Base-by-base conservation (phyloP, 164 flowering plant species). In the Macadamia integrifolia region DNA sequence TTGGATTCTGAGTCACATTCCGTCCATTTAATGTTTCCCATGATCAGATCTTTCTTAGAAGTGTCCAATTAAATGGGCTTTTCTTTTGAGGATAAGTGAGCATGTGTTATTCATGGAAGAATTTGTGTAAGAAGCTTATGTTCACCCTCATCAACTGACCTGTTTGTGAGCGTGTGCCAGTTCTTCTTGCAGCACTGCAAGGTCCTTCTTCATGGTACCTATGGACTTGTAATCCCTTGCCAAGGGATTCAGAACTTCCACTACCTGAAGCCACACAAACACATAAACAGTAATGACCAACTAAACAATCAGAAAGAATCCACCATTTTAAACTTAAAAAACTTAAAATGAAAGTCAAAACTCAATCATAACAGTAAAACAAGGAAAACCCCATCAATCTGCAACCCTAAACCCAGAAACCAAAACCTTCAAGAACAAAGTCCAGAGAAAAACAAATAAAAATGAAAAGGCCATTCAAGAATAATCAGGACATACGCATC, bases 141-240 rank as follows among this genome's bases (percentile, higher is more conserved):
- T 29, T 43, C 50, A 14, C 64, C 11, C n/a, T n/a, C 0, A 17
- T 35, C n/a, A 52, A 61, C 3, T 52, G 35, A 92, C 99, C 99
- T 94, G 89, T 80, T 60, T 86, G 70, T 94, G 97, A 43, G 99
- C 97, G 64, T 82, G 79, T 64, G 88, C 80, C 58, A 92, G 77
- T 32, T 88, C 97, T 40, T 80, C 88, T 74, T 90, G 97, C 76
- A 94, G 75, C 68, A 75, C 97, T 1, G 95, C 97, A 18, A 94
- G 93, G 56, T 94, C 99, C 79, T 89, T 89, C 81, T 87, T 92
- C 76, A 90, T 65, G 14, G 99, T 94, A 62, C 93, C 96, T 29
- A 92, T 88, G 12, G 97, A 92, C 79, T 94, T 92, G 78, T 84
- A 92, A 1, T 94, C 99, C 14, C 98, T 93, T 30, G 94, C 99